Evolutionary conservation across 2,329 filamentous ascomycete genomes (phyloP).

Genomic region (Emergomyces africanus): DNA sequence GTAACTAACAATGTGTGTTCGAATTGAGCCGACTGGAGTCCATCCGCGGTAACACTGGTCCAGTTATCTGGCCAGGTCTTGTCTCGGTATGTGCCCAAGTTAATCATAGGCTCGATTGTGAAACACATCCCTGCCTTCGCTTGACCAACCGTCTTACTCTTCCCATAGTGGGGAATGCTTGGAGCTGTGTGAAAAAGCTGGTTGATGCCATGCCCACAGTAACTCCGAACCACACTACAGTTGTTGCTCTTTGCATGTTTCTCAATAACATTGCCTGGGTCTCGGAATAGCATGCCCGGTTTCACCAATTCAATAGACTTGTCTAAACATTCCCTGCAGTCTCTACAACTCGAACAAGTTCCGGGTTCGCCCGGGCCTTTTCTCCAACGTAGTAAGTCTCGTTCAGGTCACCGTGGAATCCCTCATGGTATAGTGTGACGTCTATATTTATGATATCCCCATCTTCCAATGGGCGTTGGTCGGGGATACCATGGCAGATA

Average conservation of each 20-base stretch:
- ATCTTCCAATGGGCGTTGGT: conserved; percentile 72
- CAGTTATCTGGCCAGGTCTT: conserved; percentile 98
- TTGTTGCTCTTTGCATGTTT: conserved; percentile 76
- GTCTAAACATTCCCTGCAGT: conserved; percentile 79
- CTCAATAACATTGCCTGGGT: conserved; percentile 90
- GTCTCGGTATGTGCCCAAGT: conserved; percentile 77
- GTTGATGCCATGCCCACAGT: conserved; percentile 94
- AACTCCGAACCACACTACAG: conserved; percentile 88
- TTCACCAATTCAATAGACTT: conserved; percentile 84
- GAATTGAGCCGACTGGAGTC: conserved; percentile 86
- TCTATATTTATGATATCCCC: conserved; percentile 98
- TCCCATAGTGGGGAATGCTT: conserved; percentile 93
- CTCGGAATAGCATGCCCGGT: conserved; percentile 81
- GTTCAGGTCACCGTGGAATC: conserved; percentile 93
- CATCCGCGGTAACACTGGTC: conserved; percentile 90
- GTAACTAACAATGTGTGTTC: conserved; percentile 79
- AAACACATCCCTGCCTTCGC: conserved; percentile 98
- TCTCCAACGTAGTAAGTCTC: conserved; percentile 98
- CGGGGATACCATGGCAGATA: conserved; percentile 97
- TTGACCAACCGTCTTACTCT: conserved; percentile 92
- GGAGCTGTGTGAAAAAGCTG: conserved; percentile 85
- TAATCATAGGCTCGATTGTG: conserved; percentile 98
- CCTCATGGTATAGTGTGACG: conserved; percentile 83
- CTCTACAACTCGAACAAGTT: conserved; percentile 83
- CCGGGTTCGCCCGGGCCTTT: conserved; percentile 68